Percentiles rank a stretch among this genome's conserved stretches.
These are phyloP conservation scores for Iris pallida DNA, from an alignment of 116 monocot species.

Conservation along the genomic window DNA sequence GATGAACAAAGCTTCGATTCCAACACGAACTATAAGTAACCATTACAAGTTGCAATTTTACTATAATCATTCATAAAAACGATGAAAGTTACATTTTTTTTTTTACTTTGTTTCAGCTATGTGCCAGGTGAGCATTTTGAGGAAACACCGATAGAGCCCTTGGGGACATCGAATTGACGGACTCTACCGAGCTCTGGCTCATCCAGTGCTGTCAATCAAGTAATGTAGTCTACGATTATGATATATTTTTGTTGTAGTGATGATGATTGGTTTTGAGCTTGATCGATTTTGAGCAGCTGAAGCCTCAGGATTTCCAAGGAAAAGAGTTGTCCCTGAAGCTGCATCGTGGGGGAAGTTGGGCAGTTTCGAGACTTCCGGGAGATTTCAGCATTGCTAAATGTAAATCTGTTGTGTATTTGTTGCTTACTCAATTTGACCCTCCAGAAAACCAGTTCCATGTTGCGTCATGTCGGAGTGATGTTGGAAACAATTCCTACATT, in stretches of 20 bases:
- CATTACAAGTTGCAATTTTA: too few species aligned
- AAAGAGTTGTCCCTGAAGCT: conserved; percentile 58
- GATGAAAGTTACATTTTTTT: too few species aligned
- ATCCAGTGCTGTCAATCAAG: conserved; percentile 66
- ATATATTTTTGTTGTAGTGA: not conserved
- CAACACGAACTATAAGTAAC: too few species aligned
- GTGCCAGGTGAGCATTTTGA: conserved; percentile 40
- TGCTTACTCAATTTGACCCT: too few species aligned
- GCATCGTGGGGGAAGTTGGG: conserved; percentile 46
- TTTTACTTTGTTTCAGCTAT: conserved; percentile 27
- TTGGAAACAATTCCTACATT: too few species aligned
- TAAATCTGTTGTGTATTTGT: too few species aligned
- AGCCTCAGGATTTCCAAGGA: conserved; percentile 61
- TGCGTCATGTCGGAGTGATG: too few species aligned
- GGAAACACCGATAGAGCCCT: conserved; percentile 28
- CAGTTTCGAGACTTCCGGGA: conserved; percentile 56
- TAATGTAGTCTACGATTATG: not conserved
- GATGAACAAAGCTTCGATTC: too few species aligned
- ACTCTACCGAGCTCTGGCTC: conserved; percentile 76
- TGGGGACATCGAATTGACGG: conserved; percentile 39
- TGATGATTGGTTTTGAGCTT: not conserved
- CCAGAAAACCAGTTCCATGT: too few species aligned
- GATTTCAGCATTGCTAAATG: conserved; percentile 6
- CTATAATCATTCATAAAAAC: too few species aligned
- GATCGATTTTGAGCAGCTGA: conserved; percentile 37